Percentiles rank a stretch among this genome's conserved stretches.
These are phyloP conservation scores for Cutaneotrichosporon spelunceum DNA, from an alignment of 1,284 basidiomycete species.

Conservation along the genomic window DNA sequence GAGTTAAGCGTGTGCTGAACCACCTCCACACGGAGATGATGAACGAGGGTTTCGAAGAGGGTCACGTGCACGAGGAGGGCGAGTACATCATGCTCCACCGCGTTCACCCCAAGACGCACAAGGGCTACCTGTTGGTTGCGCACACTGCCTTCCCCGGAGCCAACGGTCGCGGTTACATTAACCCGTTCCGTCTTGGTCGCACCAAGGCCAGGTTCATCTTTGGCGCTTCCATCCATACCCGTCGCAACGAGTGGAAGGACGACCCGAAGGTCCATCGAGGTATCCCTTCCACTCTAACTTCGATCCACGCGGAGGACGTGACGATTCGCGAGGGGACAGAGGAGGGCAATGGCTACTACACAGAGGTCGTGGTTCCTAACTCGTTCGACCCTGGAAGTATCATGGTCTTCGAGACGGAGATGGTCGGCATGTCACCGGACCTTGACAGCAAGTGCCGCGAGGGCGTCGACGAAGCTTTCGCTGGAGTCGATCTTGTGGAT, in stretches of 20 bases:
- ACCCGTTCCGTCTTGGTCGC: conserved; percentile 74
- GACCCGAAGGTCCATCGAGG: conserved; percentile 65
- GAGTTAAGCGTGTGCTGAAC: conserved; percentile 78
- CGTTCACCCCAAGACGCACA: conserved; percentile 82
- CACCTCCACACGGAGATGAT: conserved; percentile 86
- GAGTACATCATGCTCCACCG: conserved; percentile 90
- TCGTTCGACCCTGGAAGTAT: conserved; percentile 87
- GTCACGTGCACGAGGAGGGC: conserved; percentile 91
- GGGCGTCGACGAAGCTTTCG: conserved; percentile 68
- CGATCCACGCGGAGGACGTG: conserved; percentile 60
- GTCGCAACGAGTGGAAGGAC: conserved; percentile 61
- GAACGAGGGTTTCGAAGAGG: conserved; percentile 73
- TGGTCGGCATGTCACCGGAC: conserved; percentile 58
- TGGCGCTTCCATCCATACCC: conserved; percentile 69
- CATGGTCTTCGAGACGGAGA: conserved; percentile 80
- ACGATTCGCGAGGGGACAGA: conserved; percentile 56
- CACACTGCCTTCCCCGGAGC: conserved; percentile 85
- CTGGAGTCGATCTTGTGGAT: conserved; percentile 74
- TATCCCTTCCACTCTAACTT: conserved; percentile 66
- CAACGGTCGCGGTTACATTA: conserved; percentile 72
- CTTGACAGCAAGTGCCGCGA: conserved; percentile 69
- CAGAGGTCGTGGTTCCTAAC: conserved; percentile 76
- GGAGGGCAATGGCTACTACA: conserved; percentile 64
- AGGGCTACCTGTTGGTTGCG: conserved; percentile 83
- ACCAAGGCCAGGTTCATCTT: conserved; percentile 74